These are phyloP conservation scores for Blastobotrys apis DNA, from an alignment of 1,139 yeast species.

Conservation along the genomic window DNA sequence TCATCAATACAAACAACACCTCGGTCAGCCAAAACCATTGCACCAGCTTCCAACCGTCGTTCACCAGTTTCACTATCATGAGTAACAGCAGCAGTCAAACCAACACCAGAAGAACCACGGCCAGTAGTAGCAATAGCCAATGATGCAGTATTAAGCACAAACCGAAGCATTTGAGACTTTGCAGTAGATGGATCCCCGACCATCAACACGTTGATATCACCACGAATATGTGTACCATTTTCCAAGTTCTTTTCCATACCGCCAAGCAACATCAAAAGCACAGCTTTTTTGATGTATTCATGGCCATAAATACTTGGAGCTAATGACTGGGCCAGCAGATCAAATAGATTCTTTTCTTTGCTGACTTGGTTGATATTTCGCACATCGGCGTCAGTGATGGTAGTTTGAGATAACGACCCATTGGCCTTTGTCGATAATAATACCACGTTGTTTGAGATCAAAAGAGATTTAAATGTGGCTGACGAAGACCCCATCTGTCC, in stretches of 20 bases:
- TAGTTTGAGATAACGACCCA: conserved; percentile 74
- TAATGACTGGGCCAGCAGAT: conserved; percentile 73
- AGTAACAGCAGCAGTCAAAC: conserved; percentile 98
- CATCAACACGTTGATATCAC: conserved; percentile 93
- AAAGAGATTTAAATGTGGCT: conserved; percentile 72
- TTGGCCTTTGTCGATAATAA: conserved; percentile 79
- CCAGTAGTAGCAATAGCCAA: conserved; percentile 98
- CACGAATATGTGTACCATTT: conserved; percentile 95
- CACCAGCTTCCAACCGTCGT: conserved; percentile 96
- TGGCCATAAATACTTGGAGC: conserved; percentile 97
- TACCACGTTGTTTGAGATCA: conserved; percentile 84
- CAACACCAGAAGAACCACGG: conserved; percentile 98
- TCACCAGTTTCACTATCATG: conserved; percentile 97
- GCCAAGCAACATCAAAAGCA: conserved; percentile 82
- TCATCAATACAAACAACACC: conserved; percentile 98
- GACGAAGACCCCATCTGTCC: conserved; percentile 51
- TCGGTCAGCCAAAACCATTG: conserved; percentile 97
- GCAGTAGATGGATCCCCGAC: conserved; percentile 99
- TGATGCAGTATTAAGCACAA: conserved; percentile 90
- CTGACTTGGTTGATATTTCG: conserved; percentile 80
- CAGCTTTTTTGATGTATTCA: conserved; percentile 86
- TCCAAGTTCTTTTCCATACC: conserved; percentile 93
- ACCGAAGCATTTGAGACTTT: conserved; percentile 89
- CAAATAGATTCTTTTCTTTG: conserved; percentile 66
- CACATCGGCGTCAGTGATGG: conserved; percentile 75